These are phyloP conservation scores for Syzygium aromaticum DNA, from an alignment of 345 rosid genomes.

Conservation along the genomic window DNA sequence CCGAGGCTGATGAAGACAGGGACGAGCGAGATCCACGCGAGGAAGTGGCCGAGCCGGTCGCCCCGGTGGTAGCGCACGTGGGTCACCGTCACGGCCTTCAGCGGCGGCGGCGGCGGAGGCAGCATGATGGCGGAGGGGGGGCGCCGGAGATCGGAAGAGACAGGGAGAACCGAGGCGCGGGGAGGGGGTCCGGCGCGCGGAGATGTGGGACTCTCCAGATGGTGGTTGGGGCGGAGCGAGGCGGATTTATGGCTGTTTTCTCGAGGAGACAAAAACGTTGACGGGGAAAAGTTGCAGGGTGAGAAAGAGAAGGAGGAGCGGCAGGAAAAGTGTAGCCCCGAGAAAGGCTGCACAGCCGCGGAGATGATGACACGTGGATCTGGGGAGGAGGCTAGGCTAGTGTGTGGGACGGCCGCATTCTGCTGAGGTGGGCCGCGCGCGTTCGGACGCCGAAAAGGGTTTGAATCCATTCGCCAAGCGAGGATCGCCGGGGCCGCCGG, in stretches of 20 bases:
- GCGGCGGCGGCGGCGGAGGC: constrained; percentile 2
- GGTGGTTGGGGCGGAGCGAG: neutral
- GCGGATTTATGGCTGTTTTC: neutral
- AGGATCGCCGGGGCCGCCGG: too few species aligned
- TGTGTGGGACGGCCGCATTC: neutral
- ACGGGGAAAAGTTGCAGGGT: neutral
- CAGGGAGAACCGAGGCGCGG: neutral
- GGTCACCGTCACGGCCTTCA: constrained; percentile 80
- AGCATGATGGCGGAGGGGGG: neutral
- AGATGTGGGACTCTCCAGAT: neutral
- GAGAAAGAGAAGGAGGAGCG: neutral
- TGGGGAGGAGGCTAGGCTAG: neutral
- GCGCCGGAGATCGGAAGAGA: neutral
- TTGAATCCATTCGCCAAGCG: neutral
- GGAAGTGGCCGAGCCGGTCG: constrained; percentile 71
- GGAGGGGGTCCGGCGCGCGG: neutral
- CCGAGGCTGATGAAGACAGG: constrained; percentile 86
- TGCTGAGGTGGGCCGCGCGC: neutral
- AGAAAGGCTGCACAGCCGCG: neutral
- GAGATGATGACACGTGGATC: neutral
- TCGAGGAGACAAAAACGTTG: neutral
- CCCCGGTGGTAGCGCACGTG: constrained; percentile 80
- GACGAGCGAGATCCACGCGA: constrained; percentile 87
- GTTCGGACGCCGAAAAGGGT: neutral
- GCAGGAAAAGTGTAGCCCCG: neutral